Evolutionary conservation across 2,329 filamentous ascomycete species (phyloP).

Genomic region (Xylaria digitata): DNA sequence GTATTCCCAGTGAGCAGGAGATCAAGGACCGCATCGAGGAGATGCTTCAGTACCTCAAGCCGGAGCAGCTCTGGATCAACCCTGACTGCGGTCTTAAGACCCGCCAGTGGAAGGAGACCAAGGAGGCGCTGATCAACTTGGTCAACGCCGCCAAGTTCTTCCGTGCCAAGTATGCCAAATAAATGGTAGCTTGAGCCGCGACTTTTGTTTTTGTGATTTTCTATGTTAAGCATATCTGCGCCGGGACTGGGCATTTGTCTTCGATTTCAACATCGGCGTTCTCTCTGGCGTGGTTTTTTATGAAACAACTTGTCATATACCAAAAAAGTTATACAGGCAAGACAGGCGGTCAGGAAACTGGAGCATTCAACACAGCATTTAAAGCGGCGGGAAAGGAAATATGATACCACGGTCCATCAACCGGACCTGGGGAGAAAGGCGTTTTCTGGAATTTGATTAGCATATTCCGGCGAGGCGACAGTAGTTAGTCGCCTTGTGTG

Average conservation of each 20-base stretch:
- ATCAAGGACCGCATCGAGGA: slow-evolving; percentile 97
- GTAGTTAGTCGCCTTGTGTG: slow-evolving; percentile 41
- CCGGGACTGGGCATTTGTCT: slow-evolving; percentile 49
- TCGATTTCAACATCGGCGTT: slow-evolving; percentile 72
- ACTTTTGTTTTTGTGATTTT: slow-evolving; percentile 45
- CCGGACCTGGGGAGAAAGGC: slow-evolving; percentile 50
- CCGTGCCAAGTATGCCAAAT: slow-evolving; percentile 87
- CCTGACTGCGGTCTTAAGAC: slow-evolving; percentile 99
- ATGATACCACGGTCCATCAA: slow-evolving; percentile 54
- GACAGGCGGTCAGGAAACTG: slow-evolving; percentile 46
- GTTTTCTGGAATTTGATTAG: slow-evolving; percentile 50
- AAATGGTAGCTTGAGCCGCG: slow-evolving; percentile 48
- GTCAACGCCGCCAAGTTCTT: slow-evolving; percentile 97
- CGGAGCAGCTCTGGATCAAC: slow-evolving; percentile 99
- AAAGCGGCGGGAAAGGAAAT: slow-evolving; percentile 47
- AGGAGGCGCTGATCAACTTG: slow-evolving; percentile 95
- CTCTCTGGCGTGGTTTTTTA: slow-evolving; percentile 48
- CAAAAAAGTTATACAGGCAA: slow-evolving; percentile 51
- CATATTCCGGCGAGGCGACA: slow-evolving; percentile 43
- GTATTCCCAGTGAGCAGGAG: slow-evolving; percentile 96
- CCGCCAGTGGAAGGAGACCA: slow-evolving; percentile 98
- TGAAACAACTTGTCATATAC: slow-evolving; percentile 46
- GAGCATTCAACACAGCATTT: slow-evolving; percentile 54
- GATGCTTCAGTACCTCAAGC: slow-evolving; percentile 98
- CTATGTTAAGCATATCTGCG: slow-evolving; percentile 52